phyloP scores from a whole-genome alignment of 306 rosid species.

The Lathyrus oleraceus region DNA sequence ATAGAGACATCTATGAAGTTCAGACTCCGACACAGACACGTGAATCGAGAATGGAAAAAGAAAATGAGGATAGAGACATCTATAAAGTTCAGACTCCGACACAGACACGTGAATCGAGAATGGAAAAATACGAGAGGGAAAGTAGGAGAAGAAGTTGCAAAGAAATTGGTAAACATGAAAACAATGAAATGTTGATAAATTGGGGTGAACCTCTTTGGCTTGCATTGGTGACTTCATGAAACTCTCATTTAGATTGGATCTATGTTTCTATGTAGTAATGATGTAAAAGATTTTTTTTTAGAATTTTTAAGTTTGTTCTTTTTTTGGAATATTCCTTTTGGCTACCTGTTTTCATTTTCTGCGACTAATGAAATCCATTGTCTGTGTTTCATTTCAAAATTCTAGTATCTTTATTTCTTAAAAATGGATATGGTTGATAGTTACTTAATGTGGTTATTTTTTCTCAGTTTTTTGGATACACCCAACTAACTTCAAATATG shows the following conservation, averaged over 20 bases:
- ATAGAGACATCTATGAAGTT: too few species aligned
- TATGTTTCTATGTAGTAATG: neutral
- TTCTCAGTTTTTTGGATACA: conserved; percentile 8
- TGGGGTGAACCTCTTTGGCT: conserved; percentile 63
- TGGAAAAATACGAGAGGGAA: conserved; percentile 44
- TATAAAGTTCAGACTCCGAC: too few species aligned
- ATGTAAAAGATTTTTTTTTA: neutral
- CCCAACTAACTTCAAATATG: neutral
- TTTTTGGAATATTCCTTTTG: conserved; percentile 7
- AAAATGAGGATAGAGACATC: too few species aligned
- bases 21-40: too few species aligned
- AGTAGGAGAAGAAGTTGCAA: conserved; percentile 55
- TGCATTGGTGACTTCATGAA: conserved; percentile 62
- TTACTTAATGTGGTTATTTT: conserved; percentile 62
- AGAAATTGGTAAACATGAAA: conserved; percentile 52
- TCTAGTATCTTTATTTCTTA: neutral
- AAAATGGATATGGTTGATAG: conserved; percentile 41
- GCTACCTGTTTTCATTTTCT: neutral
- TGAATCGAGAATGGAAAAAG: conserved; percentile 40
- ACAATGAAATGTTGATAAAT: conserved; percentile 42
- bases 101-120: conserved; percentile 13
- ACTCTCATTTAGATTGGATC: conserved; percentile 32
- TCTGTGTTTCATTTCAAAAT: neutral
- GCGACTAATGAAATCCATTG: neutral
- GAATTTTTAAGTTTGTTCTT: conserved; percentile 32